Conservation (phyloP, 805 yeast species). For the Myxozyma udenii region DNA sequence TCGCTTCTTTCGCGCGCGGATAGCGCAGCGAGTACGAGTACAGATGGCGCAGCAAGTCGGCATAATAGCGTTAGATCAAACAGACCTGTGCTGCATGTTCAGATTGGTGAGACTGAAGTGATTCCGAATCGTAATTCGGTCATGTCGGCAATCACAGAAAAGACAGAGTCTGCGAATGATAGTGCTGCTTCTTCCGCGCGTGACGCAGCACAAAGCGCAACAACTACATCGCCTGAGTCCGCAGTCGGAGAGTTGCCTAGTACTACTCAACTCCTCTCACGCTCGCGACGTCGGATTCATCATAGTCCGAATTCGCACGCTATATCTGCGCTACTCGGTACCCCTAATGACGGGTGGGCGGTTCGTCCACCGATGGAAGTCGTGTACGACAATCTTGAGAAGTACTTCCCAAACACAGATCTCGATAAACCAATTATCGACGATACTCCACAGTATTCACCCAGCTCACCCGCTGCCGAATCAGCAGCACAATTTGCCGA, state of each 20-base stretch:
- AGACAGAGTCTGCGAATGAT: slow-evolving; percentile 12
- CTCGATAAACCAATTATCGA: slow-evolving; percentile 88
- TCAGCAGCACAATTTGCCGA: background rate
- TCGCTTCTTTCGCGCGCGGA: slow-evolving; percentile 4
- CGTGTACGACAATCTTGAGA: slow-evolving; percentile 84
- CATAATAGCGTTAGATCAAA: slow-evolving; percentile 17
- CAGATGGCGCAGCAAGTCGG: slow-evolving; percentile 5
- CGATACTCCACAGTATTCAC: slow-evolving; percentile 37
- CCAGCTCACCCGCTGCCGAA: slow-evolving; percentile 8
- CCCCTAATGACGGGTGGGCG: slow-evolving; percentile 46
- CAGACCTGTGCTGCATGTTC: slow-evolving; percentile 24
- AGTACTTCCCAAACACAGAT: slow-evolving; percentile 88
- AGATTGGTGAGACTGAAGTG: slow-evolving; percentile 18
- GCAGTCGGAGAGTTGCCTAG: slow-evolving; percentile 22
- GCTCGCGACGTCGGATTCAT: background rate
- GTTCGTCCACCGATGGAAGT: slow-evolving; percentile 95
- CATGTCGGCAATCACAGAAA: slow-evolving; percentile 25
- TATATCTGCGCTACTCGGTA: background rate
- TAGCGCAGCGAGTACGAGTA: slow-evolving; percentile 5
- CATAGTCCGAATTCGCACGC: background rate
- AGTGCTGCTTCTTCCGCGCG: background rate
- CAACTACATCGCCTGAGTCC: slow-evolving; percentile 21
- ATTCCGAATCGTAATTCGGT: background rate
- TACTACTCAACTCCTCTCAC: background rate
- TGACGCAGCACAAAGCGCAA: slow-evolving; percentile 6